A percentile compares a stretch with the other conserved stretches of the same genome.
Conservation (phyloP, 2,329 filamentous ascomycete species). For the Ascocoryne sarcoides region DNA sequence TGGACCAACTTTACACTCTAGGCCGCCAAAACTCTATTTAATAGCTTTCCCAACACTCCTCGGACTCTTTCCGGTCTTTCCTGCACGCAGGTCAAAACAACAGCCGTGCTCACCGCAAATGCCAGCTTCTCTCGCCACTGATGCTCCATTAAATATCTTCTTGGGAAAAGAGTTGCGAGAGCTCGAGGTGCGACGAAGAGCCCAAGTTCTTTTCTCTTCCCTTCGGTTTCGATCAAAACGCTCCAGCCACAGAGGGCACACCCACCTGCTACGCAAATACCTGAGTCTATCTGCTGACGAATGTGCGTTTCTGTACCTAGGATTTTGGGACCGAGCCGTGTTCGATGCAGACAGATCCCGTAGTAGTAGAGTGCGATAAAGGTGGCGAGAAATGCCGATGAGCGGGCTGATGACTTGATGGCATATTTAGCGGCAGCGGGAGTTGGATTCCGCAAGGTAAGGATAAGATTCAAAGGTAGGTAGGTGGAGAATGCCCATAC, state of each 20-base stretch:
- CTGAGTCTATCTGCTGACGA: constrained; percentile 47
- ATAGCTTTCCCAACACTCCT: constrained; percentile 57
- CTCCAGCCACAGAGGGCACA: constrained; percentile 76
- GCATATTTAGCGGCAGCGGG: constrained; percentile 39
- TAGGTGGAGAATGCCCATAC: constrained; percentile 69
- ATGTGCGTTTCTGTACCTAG: constrained; percentile 43
- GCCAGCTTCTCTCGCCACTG: constrained; percentile 58
- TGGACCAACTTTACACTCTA: no score
- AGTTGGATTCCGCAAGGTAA: constrained; percentile 44
- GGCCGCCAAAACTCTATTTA: constrained; percentile 30
- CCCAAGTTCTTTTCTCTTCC: constrained; percentile 63
- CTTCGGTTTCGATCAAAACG: constrained; percentile 60
- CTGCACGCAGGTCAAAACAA: constrained; percentile 58
- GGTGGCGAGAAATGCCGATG: constrained; percentile 66
- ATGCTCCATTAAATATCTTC: constrained; percentile 53
- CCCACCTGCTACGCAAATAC: constrained; percentile 61
- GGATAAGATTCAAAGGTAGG: constrained; percentile 61
- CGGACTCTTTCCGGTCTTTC: constrained; percentile 57
- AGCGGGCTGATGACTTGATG: constrained; percentile 53
- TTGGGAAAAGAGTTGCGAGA: constrained; percentile 63
- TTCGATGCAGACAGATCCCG: constrained; percentile 69
- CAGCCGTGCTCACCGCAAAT: constrained; percentile 59
- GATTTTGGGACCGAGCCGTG: constrained; percentile 60
- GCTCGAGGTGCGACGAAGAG: constrained; percentile 76
- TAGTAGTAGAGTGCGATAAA: constrained; percentile 82